Base-by-base conservation (phyloP, 306 rosid genomes). In the Trifolium subterraneum region DNA sequence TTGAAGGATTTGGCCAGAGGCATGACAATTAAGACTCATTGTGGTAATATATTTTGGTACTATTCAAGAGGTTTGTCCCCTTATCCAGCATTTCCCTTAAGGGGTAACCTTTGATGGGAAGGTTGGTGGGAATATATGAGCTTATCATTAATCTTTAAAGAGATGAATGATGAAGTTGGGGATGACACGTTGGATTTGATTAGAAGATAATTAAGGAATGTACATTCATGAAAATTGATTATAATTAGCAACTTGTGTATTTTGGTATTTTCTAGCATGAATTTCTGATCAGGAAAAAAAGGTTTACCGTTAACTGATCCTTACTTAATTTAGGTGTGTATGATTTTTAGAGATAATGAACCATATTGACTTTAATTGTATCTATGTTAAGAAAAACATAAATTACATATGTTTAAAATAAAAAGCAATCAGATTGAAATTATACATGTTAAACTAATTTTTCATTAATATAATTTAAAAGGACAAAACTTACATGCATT, bases 21-120 rank as follows among this genome's bases (percentile, higher is more conserved):
- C 48, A 7, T 89, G 84, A 78, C 91, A 92, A 75, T 79, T 92
- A 8, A 89, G 84, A 71, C 74, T 83, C 97, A 87, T 89, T 64
- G 23, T 60, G 47, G 11, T 72, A 20, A 1, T 48, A 18, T 1
- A 25, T 9, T n/a, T 18, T 51, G 31, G 61, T n/a, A n/a, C n/a
- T n/a, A n/a, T n/a, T n/a, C n/a, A n/a, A n/a, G n/a, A n/a, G 19
- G 15, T 31, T 9, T 50, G n/a, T 6, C 18, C 73, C 59, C 18
- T 2, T 10, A 1, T 13, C 63, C 7, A 50, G 45, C 7, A 16
- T 13, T 69, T 69, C 73, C 73, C 61, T n/a, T 31, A 8, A 68
- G 48, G 73, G 73, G 47, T 15, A 25, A 15, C 16, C 9, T 68
- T 33, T 27, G 42, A 60, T 47, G 73, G 73, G 60, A 68, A 68